Conservation (phyloP, 176 grass and related monocot genomes). For the Oropetium thomaeum region DNA sequence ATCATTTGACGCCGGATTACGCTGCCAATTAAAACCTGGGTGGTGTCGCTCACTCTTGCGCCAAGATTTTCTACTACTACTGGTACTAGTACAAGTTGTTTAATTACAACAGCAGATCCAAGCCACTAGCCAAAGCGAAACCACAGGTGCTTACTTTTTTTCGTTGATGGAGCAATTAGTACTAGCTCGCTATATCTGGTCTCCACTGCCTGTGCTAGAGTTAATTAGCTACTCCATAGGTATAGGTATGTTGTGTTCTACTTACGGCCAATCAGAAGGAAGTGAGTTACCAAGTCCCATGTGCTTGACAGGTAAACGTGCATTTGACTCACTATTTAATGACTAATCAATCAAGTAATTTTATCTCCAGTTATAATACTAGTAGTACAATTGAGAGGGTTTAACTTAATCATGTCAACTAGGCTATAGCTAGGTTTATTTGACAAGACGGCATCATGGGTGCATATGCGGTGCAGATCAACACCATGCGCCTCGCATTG, state of each 20-base stretch:
- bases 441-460: background rate
- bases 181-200: conserved; percentile 13
- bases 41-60: background rate
- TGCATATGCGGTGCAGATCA: background rate
- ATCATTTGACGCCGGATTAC: conserved; percentile 48
- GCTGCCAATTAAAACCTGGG: background rate
- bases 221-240: background rate
- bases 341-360: background rate
- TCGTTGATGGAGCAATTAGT: conserved; percentile 17
- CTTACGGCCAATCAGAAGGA: background rate
- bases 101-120: conserved; percentile 12
- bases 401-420: background rate
- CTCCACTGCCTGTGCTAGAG: conserved; percentile 4
- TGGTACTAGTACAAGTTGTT: too few relatives aligned
- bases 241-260: background rate
- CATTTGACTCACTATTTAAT: conserved; percentile 11
- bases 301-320: conserved; percentile 18
- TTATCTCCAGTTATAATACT: background rate
- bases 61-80: background rate
- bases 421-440: background rate
- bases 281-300: conserved; percentile 15
- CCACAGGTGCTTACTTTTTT: conserved; percentile 1
- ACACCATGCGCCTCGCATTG: background rate
- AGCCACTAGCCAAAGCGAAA: conserved; percentile 33
- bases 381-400: background rate